Evolutionary conservation across 2,329 filamentous ascomycete species (phyloP), one percentile per base, ranked within the genome.

Genomic region (Claviceps citrina): DNA sequence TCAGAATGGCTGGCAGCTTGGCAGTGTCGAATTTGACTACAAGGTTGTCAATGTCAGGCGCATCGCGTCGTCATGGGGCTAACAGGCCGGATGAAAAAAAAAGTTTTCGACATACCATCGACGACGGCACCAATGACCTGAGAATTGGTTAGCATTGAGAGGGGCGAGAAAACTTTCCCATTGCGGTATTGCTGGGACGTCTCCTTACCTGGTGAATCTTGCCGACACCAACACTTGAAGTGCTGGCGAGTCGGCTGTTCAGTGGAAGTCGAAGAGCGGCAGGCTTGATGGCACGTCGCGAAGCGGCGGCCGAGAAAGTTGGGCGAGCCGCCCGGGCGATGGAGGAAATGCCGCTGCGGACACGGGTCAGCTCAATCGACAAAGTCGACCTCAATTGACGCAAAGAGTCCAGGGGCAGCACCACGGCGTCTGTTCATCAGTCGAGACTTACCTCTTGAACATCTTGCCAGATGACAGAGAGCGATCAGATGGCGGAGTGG

Each of bases 51-150:
- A 57, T 20, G 15, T 35, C 44, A 40, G 10, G 18, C 28, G 20
- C 15, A 25, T 30, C 22, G 34, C 18, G 16, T 8, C 16, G 22
- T 28, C 20, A 22, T 8, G 19, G n/a, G 20, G 2, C 24, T 31
- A 4, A 5, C 19, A n/a, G 19, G 26, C 19, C 31, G 15, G 5
- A 22, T 31, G 16, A 18, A 25, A 15, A 25, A 15, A 34, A 33
- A 34, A 26, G 10, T 33, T 26, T 38, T 56, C 49, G 38, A 74
- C 83, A 71, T 73, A 93, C 85, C 86, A 71, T 96, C 91, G 58
- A 96, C 91, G 64, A 96, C 87, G 72, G 91, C 89, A 83, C 91
- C 87, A 71, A 95, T 95, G 67, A 95, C 87, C 71, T 86, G 70
- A 76, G 60, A 79, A 60, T 50, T 46, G 46, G 55, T 65, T 56